Percentiles rank a stretch among this genome's conserved stretches.
Conservation (phyloP, 352 stramenopile species). For the Paralagenidium karlingii region DNA sequence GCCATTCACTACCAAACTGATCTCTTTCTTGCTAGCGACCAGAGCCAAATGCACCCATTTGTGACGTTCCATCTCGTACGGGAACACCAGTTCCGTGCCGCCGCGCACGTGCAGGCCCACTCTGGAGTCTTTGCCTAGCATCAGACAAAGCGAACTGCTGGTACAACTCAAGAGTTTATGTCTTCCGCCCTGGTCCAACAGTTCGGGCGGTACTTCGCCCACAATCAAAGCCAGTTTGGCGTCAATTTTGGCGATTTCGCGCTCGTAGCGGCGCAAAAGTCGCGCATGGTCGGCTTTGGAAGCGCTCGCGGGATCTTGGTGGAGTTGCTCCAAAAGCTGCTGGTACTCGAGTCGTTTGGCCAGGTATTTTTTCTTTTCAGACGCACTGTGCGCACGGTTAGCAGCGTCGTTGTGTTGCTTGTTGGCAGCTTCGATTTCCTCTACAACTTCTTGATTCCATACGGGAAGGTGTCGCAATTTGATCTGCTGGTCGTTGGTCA, state of each 20-base stretch:
- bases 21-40: conserved; percentile 24
- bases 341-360: conserved; percentile 1
- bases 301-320: too few species aligned
- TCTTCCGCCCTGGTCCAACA: conserved; percentile 32
- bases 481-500: conserved; percentile 16
- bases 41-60: conserved; percentile 56
- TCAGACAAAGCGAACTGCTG: too few species aligned
- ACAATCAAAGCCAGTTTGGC: conserved; percentile 34
- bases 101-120: too few species aligned
- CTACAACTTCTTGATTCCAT: too few species aligned
- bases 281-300: conserved; percentile 15
- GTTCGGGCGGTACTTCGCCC: conserved; percentile 25
- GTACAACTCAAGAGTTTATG: too few species aligned
- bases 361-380: too few species aligned
- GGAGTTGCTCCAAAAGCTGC: conserved; percentile 2
- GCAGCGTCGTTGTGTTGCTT: too few species aligned
- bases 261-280: conserved; percentile 30
- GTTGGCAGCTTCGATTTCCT: too few species aligned
- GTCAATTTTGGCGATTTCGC: conserved; percentile 45
- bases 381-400: too few species aligned
- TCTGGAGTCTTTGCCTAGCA: too few species aligned
- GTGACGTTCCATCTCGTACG: conserved; percentile 19
- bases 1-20: conserved; percentile 36
- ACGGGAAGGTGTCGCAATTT: too few species aligned
- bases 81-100: conserved; percentile 37